These are phyloP conservation scores for Raffaelea arxii DNA, from an alignment of 2,329 filamentous ascomycete species.

Conservation along the genomic window DNA sequence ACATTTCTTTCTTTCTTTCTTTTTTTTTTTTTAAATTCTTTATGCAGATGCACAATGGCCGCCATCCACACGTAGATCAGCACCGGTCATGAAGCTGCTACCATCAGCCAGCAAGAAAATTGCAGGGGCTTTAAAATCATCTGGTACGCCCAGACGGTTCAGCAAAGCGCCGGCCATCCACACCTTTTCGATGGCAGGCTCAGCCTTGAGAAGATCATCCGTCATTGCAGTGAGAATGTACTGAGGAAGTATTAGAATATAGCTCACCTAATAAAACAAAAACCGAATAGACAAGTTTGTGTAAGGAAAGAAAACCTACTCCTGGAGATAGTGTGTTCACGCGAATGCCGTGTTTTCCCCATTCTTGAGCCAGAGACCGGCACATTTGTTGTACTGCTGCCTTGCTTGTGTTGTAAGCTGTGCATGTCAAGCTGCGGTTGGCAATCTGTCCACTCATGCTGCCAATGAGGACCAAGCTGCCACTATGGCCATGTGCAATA, in stretches of 20 bases:
- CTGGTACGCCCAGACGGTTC: conserved; percentile 43
- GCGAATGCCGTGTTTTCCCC: conserved; percentile 50
- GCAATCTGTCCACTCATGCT: conserved; percentile 46
- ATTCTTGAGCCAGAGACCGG: conserved; percentile 54
- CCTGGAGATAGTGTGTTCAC: conserved; percentile 53
- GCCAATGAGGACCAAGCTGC: conserved; percentile 46
- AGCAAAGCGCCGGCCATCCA: conserved; percentile 71
- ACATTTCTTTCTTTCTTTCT: no score
- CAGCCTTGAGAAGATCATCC: conserved; percentile 33
- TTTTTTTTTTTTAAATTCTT: no score
- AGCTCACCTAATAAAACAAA: neutral
- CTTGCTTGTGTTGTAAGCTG: conserved; percentile 58
- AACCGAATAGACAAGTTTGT: neutral
- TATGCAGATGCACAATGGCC: neutral
- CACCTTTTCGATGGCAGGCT: conserved; percentile 44
- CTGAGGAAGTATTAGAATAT: neutral
- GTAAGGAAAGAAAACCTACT: conserved; percentile 23
- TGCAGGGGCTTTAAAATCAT: conserved; percentile 50
- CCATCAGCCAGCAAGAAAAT: conserved; percentile 52
- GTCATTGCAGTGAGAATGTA: conserved; percentile 66
- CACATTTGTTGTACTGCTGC: conserved; percentile 53
- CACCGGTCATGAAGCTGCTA: conserved; percentile 24
- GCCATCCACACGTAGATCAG: neutral
- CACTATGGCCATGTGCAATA: conserved; percentile 20
- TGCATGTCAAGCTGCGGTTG: conserved; percentile 49